phyloP scores from a whole-genome alignment of 2,329 filamentous ascomycete genomes.

The Epichloe sibirici region DNA sequence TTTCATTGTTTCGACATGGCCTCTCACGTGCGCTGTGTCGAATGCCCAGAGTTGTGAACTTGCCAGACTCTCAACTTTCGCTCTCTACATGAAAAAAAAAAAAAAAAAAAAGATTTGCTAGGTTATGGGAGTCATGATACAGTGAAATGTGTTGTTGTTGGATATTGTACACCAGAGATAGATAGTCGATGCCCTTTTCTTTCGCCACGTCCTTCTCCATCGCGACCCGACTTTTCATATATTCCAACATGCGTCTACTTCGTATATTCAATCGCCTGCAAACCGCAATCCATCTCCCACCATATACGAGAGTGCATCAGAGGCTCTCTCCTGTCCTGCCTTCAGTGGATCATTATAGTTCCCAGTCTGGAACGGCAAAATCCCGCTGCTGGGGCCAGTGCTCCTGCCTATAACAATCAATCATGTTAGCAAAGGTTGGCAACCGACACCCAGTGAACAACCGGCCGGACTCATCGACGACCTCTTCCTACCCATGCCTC shows the following conservation, averaged over 20 bases:
- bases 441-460: background rate
- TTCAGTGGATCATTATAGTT: slow-evolving; percentile 16
- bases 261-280: background rate
- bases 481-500: too few relatives aligned
- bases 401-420: slow-evolving; percentile 18
- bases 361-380: slow-evolving; percentile 30
- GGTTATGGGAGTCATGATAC: background rate
- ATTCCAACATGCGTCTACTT: background rate
- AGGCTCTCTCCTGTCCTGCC: background rate
- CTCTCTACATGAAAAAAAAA: too few relatives aligned
- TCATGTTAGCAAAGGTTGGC: slow-evolving; percentile 6
- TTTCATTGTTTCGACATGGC: background rate
- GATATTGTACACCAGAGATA: background rate
- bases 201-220: background rate
- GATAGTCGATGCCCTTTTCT: background rate
- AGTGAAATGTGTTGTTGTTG: background rate
- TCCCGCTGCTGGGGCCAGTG: slow-evolving; percentile 28
- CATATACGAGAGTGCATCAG: background rate
- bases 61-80: background rate
- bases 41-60: background rate
- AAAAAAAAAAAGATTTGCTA: too few relatives aligned
- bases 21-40: background rate
- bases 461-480: too few relatives aligned
- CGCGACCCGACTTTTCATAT: too few relatives aligned
- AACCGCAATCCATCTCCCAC: background rate